Conservation (phyloP, 257 asterid species). For the Salvia hispanica region DNA sequence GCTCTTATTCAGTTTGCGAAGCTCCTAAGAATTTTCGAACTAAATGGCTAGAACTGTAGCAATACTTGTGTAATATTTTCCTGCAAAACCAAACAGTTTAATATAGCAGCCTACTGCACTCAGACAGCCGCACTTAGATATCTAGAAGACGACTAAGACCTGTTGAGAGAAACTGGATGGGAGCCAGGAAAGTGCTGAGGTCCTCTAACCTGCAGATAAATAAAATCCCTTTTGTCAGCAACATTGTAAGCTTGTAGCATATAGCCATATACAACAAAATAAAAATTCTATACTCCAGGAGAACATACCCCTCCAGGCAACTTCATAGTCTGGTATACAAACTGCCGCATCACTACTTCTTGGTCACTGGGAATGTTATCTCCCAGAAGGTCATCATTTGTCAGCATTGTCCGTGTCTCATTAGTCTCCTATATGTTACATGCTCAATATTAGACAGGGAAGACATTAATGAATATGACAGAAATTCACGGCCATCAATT, state of each 20-base stretch:
- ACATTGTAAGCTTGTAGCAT: not conserved
- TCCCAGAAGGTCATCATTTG: constrained; percentile 91
- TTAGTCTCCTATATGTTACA: constrained; percentile 65
- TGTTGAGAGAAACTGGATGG: constrained; percentile 97
- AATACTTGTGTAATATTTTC: not conserved
- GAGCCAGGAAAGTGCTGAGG: constrained; percentile 87
- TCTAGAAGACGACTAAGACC: constrained; percentile 49
- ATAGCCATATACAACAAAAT: not conserved
- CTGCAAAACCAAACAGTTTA: constrained; percentile 13
- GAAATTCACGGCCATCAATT: too few relatives aligned
- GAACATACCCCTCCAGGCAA: constrained; percentile 68
- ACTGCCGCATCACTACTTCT: constrained; percentile 65
- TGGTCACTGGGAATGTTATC: constrained; percentile 81
- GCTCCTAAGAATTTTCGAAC: not conserved
- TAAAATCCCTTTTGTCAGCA: constrained; percentile 29
- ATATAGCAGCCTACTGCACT: constrained; percentile 8
- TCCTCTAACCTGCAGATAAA: constrained; percentile 61
- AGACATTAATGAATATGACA: not conserved
- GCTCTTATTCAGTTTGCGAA: not conserved
- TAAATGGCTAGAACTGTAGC: not conserved
- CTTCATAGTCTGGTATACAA: constrained; percentile 78
- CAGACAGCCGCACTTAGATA: constrained; percentile 23
- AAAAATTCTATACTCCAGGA: constrained; percentile 15
- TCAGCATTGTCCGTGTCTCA: constrained; percentile 55
- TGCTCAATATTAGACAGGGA: not conserved